Base-by-base conservation (phyloP, 2,329 filamentous ascomycete genomes). In the Septoria linicola region DNA sequence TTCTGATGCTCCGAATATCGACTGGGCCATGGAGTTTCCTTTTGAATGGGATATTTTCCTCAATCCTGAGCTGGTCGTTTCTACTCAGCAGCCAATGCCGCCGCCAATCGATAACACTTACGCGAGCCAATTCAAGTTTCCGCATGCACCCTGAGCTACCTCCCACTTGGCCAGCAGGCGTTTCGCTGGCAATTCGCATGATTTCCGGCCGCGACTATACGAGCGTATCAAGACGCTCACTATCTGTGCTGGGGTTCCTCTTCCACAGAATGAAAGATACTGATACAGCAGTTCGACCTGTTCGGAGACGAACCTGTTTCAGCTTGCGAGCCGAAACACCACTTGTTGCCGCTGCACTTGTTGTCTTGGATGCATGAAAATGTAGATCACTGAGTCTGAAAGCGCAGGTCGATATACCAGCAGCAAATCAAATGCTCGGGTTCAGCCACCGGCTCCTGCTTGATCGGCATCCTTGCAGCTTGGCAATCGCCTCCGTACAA, bases 31-130 rank as follows among this genome's bases (percentile, higher is more conserved):
- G 59, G 66, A 67, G 41, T 37, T 66, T 25, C 60, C 62, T 11
- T 67, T 68, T 40, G 64, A 68, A 37, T 68, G 65, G 65, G 66
- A 68, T 30, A 64, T 64, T 40, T 67, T 68, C 42, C 51, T 68
- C 10, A 68, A 68, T 39, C 66, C 66, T 14, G 62, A 66, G 11
- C 55, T 68, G 20, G 62, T 67, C 10, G 61, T 68, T 20, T 60
- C 55, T 7, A 59, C 50, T 30, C 59, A 64, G 47, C 64, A 65
- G 42, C 44, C 44, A 17, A 49, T 61, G 49, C 48, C 54, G 47
- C 48, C 54, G 11, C 45, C 46, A 23, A 32, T 46, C 16, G 59
- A 60, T 17, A 51, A 56, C 37, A 31, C 52, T 1, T 61, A 58
- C 44, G 39, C 53, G 23, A 51, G 44, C 11, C 57, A 59, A 34